Percentiles rank a stretch among this genome's conserved stretches.
These are phyloP conservation scores for Venturia carpophila DNA, from an alignment of 2,329 filamentous ascomycete genomes.

Conservation along the genomic window DNA sequence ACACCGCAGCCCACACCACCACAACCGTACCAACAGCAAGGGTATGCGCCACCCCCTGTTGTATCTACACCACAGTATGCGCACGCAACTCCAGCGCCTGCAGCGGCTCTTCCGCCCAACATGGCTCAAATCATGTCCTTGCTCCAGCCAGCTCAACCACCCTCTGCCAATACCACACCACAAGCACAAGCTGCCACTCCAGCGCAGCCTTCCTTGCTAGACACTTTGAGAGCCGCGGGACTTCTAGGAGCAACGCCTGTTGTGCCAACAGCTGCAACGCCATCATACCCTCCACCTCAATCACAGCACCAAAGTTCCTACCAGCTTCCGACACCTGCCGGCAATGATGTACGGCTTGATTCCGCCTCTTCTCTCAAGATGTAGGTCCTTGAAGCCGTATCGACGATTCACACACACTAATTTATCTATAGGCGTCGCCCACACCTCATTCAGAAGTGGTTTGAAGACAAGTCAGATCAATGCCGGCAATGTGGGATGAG, in stretches of 20 bases:
- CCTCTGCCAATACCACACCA: neutral
- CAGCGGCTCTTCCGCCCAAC: neutral
- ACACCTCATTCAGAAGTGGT: conserved; percentile 64
- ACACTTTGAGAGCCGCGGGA: conserved; percentile 14
- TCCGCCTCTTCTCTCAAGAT: conserved; percentile 18
- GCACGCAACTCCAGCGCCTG: conserved; percentile 4
- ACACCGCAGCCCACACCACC: conserved; percentile 14
- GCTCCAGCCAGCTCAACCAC: neutral
- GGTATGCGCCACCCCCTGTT: neutral
- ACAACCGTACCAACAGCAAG: conserved; percentile 6
- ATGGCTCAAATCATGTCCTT: conserved; percentile 9
- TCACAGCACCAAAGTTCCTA: neutral
- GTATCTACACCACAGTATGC: conserved; percentile 14
- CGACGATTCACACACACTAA: neutral
- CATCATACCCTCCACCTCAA: neutral
- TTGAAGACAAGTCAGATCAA: conserved; percentile 74
- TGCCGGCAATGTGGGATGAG: conserved; percentile 19
- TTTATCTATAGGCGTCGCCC: conserved; percentile 58
- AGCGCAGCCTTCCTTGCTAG: conserved; percentile 3
- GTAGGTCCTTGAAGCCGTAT: conserved; percentile 11
- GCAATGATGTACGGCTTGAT: conserved; percentile 17
- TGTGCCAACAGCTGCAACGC: neutral
- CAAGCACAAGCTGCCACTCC: neutral
- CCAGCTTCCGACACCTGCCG: neutral
- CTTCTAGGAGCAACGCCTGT: conserved; percentile 10